Conservation (phyloP, 306 rosid species). For the Chamaecrista fasciculata region DNA sequence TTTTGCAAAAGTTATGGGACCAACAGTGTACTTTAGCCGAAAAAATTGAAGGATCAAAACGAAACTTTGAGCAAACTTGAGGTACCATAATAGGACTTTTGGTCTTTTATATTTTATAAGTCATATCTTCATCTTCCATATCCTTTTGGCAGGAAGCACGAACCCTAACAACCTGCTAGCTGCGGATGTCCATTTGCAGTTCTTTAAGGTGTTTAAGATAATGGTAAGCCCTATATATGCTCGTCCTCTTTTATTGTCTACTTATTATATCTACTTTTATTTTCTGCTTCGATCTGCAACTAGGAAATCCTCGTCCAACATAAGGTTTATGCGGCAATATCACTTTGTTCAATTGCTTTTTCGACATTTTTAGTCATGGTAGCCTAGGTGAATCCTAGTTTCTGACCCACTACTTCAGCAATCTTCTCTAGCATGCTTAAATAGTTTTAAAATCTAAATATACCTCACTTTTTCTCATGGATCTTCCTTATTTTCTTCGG, state of each 20-base stretch:
- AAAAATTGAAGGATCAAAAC: no score
- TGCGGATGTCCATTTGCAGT: neutral
- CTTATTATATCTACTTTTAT: neutral
- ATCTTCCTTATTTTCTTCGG: neutral
- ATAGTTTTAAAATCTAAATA: neutral
- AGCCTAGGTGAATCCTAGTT: neutral
- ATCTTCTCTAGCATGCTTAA: neutral
- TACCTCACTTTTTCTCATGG: neutral
- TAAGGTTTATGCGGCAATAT: neutral
- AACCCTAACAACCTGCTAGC: conserved; percentile 13
- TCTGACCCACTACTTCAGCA: neutral
- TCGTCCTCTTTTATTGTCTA: neutral
- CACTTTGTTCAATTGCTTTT: neutral
- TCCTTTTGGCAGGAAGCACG: neutral
- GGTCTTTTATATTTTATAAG: no score
- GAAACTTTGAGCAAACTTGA: no score
- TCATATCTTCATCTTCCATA: neutral
- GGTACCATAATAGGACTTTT: no score
- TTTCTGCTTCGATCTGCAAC: neutral
- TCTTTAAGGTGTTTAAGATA: neutral
- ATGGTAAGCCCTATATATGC: conserved; percentile 24
- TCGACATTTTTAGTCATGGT: neutral
- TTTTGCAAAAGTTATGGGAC: no score
- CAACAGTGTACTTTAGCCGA: no score
- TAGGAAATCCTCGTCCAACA: conserved; percentile 5